A percentile compares a stretch with the other conserved stretches of the same genome.
These are phyloP conservation scores for Rutstroemia sp. DNA, from an alignment of 2,329 filamentous ascomycete genomes.

Conservation along the genomic window DNA sequence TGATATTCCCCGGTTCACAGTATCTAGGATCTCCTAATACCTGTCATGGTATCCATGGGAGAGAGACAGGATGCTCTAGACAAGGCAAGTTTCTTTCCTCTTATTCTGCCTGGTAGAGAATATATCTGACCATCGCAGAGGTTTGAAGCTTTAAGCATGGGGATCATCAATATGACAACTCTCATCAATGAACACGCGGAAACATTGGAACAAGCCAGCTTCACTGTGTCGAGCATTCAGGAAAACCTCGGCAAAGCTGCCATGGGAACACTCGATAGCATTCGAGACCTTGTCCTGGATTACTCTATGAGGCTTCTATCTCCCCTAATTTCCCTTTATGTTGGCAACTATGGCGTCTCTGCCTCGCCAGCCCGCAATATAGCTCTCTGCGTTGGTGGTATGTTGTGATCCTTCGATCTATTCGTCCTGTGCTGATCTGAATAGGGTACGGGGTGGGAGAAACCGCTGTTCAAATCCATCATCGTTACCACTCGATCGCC, in stretches of 20 bases:
- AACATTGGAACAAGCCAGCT: constrained; percentile 20
- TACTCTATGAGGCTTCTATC: constrained; percentile 15
- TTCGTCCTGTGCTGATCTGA: not conserved
- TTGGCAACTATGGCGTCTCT: constrained; percentile 22
- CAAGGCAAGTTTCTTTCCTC: constrained; percentile 12
- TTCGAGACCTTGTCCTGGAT: constrained; percentile 13
- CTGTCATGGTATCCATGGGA: constrained; percentile 15
- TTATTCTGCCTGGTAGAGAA: not conserved
- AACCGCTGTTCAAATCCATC: constrained; percentile 1
- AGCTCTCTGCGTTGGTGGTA: constrained; percentile 17
- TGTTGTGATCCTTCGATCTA: not conserved
- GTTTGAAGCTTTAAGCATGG: constrained; percentile 14
- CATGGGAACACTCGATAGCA: constrained; percentile 14
- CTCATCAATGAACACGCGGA: constrained; percentile 19
- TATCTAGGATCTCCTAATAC: constrained; percentile 14
- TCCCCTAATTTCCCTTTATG: constrained; percentile 14
- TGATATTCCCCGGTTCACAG: constrained; percentile 6
- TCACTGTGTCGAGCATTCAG: constrained; percentile 18
- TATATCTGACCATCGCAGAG: constrained; percentile 11
- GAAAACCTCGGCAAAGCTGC: constrained; percentile 21
- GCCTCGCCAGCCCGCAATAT: constrained; percentile 20
- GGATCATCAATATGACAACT: constrained; percentile 21
- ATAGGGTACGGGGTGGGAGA: constrained; percentile 6
- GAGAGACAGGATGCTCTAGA: constrained; percentile 21
- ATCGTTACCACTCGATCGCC: not conserved